Evolutionary conservation across 768 basidiomycete genomes (phyloP), one percentile per base, ranked within the genome.

Genomic region (Chalciporus piperatus): DNA sequence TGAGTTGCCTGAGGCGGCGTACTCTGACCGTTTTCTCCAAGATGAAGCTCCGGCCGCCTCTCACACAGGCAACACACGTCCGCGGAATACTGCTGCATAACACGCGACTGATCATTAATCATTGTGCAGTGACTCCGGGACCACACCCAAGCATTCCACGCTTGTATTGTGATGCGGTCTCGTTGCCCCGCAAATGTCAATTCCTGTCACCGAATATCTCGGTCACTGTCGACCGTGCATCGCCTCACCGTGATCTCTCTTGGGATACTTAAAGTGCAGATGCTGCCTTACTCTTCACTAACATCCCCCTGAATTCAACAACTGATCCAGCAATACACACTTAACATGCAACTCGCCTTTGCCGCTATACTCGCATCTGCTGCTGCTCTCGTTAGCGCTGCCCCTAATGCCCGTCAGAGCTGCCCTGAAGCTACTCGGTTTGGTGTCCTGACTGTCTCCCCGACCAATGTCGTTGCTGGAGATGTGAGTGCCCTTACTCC

Each of bases 371-470:
- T 63, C 27, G 46, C 47, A 11, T 54, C 45, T 35, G 44, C 39
- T 22, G 47, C 54, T 40, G 41, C 54, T 35, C 23, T 68, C 4
- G 61, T 57, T 6, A 40, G 50, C 8, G 66, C 57, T 0, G 46
- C 50, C 6, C 68, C 63, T 2, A 58, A 50, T 3, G 41, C 59
- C 30, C 63, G 68, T 17, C 57, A 55, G 30, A 45, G 4, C 8
- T 67, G 66, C 45, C 0, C 66, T 3, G n/a, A 63, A 38, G 66
- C 66, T 19, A 1, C 59, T 12, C 57, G 23, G 6, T 67, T 48
- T 45, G 66, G 66, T 11, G 32, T 42, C 3, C 19, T 67, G 20
- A 48, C 0, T 0, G 16, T 70, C 37, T 52, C 55, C 41, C 66
- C 66, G 16, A 48, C 56, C 35, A 61, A 44, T 1, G 51, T 67